Conservation (phyloP, 2,329 filamentous ascomycete species). For the Thermothelomyces thermophilus region DNA sequence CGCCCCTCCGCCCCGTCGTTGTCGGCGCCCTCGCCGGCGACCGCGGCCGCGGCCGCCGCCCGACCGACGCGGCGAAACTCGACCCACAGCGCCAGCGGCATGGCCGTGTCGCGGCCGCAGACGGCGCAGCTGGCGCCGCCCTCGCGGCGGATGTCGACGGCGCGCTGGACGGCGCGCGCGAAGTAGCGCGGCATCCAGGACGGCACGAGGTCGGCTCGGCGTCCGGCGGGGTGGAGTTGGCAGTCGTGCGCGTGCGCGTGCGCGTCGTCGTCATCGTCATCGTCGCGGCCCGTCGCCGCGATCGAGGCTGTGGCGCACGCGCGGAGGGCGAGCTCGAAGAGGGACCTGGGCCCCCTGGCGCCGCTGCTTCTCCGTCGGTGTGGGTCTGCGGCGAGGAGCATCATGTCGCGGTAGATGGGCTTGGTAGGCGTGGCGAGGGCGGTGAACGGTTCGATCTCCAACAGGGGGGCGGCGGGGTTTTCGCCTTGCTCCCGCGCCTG, state of each 20-base stretch:
- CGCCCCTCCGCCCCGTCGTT: constrained; percentile 11
- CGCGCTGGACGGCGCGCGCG: constrained; percentile 34
- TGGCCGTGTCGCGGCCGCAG: constrained; percentile 43
- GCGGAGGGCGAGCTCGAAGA: constrained; percentile 46
- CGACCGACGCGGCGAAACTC: constrained; percentile 50
- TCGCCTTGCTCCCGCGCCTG: neutral
- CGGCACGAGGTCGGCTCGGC: no score
- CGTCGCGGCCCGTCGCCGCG: no score
- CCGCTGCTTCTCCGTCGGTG: constrained; percentile 3
- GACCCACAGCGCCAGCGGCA: constrained; percentile 52
- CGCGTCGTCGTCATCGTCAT: no score
- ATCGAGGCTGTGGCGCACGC: constrained; percentile 30
- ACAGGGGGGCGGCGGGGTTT: neutral
- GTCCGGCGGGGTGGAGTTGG: no score
- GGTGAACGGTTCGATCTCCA: constrained; percentile 20
- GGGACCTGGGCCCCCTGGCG: constrained; percentile 36
- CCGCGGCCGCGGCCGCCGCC: constrained; percentile 5
- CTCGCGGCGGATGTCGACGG: constrained; percentile 36
- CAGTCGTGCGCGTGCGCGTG: no score
- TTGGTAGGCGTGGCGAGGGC: constrained; percentile 16
- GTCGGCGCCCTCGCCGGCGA: no score
- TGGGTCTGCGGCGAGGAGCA: neutral
- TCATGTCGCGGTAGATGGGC: neutral
- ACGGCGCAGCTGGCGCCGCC: constrained; percentile 47
- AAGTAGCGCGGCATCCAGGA: constrained; percentile 28